These are phyloP conservation scores for Spizellomyces sp. DNA, from an alignment of 192 early-diverging fungal genomes.

Conservation along the genomic window DNA sequence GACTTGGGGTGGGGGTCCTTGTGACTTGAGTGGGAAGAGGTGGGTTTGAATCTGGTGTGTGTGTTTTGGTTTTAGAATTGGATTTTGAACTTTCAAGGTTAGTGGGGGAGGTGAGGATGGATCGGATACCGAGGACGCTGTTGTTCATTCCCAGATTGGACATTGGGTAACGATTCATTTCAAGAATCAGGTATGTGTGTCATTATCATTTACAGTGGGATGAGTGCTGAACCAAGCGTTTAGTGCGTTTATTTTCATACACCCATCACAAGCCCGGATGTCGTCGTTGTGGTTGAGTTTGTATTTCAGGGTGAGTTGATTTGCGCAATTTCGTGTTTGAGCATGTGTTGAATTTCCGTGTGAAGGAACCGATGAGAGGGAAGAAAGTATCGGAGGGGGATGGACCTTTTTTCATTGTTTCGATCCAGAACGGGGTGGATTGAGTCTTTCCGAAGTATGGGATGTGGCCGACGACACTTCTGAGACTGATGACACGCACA, in stretches of 20 bases:
- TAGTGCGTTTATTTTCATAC: constrained; percentile 47
- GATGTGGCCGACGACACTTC: constrained; percentile 23
- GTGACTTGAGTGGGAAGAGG: too few relatives aligned
- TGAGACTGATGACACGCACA: constrained; percentile 5
- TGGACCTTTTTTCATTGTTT: constrained; percentile 55
- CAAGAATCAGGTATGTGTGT: neutral
- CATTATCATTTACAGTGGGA: neutral
- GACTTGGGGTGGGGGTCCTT: constrained; percentile 14
- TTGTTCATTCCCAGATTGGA: neutral
- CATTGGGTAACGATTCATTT: neutral
- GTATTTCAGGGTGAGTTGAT: neutral
- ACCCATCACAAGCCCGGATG: constrained; percentile 17
- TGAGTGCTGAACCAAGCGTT: neutral
- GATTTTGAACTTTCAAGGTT: neutral
- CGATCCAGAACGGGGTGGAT: constrained; percentile 34
- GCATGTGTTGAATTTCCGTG: neutral
- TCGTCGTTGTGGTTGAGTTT: constrained; percentile 44
- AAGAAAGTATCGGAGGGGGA: constrained; percentile 39
- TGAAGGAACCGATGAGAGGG: neutral
- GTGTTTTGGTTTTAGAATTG: neutral
- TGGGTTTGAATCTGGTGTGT: neutral
- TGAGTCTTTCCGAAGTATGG: constrained; percentile 24
- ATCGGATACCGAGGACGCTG: neutral
- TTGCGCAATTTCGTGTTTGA: neutral
- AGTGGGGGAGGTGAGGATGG: neutral